Evolutionary conservation across 257 asterid genomes (phyloP).

Genomic region (Solanum bukasovii): DNA sequence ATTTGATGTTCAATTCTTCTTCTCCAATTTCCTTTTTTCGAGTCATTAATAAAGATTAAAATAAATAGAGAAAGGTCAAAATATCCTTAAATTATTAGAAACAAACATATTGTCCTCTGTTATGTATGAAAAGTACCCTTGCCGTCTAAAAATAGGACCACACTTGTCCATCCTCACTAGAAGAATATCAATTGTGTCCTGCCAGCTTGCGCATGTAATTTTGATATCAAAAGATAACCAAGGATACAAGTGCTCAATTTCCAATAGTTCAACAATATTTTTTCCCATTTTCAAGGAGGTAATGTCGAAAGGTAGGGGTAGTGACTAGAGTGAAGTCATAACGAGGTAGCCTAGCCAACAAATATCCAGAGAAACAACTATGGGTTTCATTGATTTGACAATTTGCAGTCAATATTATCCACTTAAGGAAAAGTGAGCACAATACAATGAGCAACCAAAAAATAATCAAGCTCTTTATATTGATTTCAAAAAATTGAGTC

Average conservation of each 20-base stretch:
- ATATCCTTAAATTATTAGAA: background rate
- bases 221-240: background rate
- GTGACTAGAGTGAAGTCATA: background rate
- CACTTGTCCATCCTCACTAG: background rate
- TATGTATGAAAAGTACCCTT: background rate
- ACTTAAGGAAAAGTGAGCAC: background rate
- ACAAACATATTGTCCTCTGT: background rate
- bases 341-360: background rate
- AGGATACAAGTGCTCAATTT: background rate
- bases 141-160: background rate
- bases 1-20: background rate
- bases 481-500: background rate
- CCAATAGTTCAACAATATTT: background rate
- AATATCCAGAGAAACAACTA: background rate
- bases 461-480: too few species aligned
- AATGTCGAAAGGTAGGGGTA: background rate
- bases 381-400: background rate
- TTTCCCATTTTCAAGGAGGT: background rate
- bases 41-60: background rate
- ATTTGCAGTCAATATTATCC: background rate
- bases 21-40: background rate
- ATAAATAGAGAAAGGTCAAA: background rate
- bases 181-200: background rate
- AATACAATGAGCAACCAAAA: background rate
- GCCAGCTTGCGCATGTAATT: background rate